Evolutionary conservation across 1,284 basidiomycete species (phyloP).

Genomic region (Ceratobasidium sp.): DNA sequence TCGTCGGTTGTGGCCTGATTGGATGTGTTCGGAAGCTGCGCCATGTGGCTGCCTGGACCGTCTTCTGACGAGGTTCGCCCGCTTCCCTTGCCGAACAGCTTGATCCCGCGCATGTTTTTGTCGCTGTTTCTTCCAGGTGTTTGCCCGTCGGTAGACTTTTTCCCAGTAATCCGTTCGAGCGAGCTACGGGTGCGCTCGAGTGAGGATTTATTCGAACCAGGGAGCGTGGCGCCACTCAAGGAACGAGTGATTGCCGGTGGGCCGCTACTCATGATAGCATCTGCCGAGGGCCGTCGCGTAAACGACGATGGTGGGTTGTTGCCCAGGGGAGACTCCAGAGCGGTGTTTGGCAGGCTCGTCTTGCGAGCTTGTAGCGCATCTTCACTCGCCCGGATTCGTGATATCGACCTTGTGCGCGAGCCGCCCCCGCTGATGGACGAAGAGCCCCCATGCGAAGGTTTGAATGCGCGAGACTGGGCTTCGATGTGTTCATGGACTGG

Average conservation of each 20-base stretch:
- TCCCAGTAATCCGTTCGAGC: constrained; percentile 28
- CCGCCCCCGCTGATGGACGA: constrained; percentile 33
- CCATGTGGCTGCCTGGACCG: constrained; percentile 23
- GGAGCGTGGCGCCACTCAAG: background rate
- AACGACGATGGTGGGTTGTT: constrained; percentile 17
- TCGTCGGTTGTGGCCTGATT: constrained; percentile 10
- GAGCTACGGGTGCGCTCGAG: constrained; percentile 26
- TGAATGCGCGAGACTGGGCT: constrained; percentile 50
- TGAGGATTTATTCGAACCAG: constrained; percentile 26
- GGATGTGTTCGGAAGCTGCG: constrained; percentile 14
- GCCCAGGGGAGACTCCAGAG: constrained; percentile 40
- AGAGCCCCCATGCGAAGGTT: constrained; percentile 24
- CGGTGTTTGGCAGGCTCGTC: constrained; percentile 42
- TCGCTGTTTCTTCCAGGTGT: background rate
- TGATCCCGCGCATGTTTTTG: constrained; percentile 14
- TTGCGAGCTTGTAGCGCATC: constrained; percentile 71
- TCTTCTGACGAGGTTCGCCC: constrained; percentile 15
- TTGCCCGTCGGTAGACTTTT: constrained; percentile 17
- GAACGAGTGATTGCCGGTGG: background rate
- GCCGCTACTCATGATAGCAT: constrained; percentile 10
- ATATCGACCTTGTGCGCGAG: constrained; percentile 19
- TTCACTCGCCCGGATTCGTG: constrained; percentile 55
- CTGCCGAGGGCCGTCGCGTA: constrained; percentile 33
- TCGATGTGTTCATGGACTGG: constrained; percentile 81
- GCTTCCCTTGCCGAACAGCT: constrained; percentile 37